Evolutionary conservation across 305 asterid species (phyloP).

Genomic region (Solanum chacoense): DNA sequence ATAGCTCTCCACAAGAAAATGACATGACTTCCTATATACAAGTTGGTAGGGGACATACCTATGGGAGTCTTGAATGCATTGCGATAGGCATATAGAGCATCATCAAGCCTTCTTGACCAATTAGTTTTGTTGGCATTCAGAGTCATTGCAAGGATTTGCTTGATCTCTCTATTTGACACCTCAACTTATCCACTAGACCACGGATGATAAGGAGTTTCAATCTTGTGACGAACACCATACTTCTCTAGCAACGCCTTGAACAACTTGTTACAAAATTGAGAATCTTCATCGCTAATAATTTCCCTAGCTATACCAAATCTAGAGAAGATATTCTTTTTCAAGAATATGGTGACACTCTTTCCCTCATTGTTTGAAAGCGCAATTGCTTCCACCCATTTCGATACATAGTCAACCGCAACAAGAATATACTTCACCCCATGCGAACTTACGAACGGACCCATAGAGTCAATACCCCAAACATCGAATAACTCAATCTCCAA

Average conservation of each 20-base stretch:
- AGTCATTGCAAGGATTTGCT: background rate
- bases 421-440: background rate
- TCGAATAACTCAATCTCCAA: background rate
- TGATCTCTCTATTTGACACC: background rate
- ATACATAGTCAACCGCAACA: background rate
- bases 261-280: background rate
- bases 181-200: background rate
- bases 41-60: background rate
- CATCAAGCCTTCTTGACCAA: background rate
- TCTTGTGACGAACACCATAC: background rate
- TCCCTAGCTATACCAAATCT: background rate
- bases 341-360: background rate
- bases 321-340: background rate
- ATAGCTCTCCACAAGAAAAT: background rate
- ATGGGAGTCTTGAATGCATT: background rate
- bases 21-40: background rate
- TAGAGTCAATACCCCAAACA: background rate
- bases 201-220: background rate
- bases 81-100: background rate
- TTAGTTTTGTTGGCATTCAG: too few relatives aligned
- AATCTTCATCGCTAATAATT: too few relatives aligned
- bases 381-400: background rate
- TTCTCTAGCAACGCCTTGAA: background rate
- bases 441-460: background rate
- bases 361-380: background rate